Conservation (phyloP, 1,284 basidiomycete species). For the Moniliella sp. region DNA sequence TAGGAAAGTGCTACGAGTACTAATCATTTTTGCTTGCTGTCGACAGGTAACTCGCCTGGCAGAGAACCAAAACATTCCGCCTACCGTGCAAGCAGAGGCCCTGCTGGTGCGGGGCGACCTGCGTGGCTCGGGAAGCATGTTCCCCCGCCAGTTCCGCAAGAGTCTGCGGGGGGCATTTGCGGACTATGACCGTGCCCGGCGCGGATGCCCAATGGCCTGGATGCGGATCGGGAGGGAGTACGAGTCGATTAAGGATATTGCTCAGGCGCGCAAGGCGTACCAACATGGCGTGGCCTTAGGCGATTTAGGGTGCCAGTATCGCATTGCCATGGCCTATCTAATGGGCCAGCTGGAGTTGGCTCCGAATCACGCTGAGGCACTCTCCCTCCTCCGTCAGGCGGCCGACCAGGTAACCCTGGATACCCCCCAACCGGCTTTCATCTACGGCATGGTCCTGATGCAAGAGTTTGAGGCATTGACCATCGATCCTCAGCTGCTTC, state of each 20-base stretch:
- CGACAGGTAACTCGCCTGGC: no score
- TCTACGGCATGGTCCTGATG: slow-evolving; percentile 55
- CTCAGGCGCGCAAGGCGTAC: slow-evolving; percentile 57
- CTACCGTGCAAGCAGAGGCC: no score
- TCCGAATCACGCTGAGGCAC: slow-evolving; percentile 42
- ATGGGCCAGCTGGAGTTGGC: slow-evolving; percentile 59
- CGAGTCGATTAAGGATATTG: slow-evolving; percentile 55
- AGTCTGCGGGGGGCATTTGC: slow-evolving; percentile 62
- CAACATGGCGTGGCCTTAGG: slow-evolving; percentile 50
- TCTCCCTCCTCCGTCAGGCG: slow-evolving; percentile 54
- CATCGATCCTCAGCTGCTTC: no score
- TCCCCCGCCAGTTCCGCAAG: slow-evolving; percentile 37
- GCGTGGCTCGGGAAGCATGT: slow-evolving; percentile 45
- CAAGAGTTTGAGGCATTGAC: no score
- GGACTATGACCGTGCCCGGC: slow-evolving; percentile 44
- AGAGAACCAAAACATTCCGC: no score
- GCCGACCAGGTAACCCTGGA: slow-evolving; percentile 54
- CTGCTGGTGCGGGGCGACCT: slow-evolving; percentile 53
- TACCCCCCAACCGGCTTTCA: slow-evolving; percentile 63
- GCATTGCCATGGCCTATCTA: slow-evolving; percentile 58
- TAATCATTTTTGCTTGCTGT: no score
- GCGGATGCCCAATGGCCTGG: slow-evolving; percentile 41
- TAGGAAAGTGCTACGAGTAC: no score
- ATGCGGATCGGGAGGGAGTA: slow-evolving; percentile 73
- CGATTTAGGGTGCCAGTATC: slow-evolving; percentile 50